Evolutionary conservation across 148 eudicot species (phyloP).

Genomic region (Vaccinium corymbosum): DNA sequence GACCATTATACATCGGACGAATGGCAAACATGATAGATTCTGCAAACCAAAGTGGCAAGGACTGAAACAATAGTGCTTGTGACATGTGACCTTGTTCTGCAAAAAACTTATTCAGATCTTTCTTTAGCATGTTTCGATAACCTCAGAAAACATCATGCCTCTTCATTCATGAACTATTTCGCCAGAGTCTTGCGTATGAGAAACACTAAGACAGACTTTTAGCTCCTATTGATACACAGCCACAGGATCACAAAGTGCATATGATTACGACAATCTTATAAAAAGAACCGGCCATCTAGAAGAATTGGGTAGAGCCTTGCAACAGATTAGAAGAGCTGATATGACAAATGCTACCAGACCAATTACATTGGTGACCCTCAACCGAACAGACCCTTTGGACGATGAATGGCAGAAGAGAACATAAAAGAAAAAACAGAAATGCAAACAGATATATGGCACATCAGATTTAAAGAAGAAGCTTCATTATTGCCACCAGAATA

Average conservation of each 20-base stretch:
- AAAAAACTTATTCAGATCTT: neutral
- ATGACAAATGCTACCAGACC: neutral
- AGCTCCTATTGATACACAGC: neutral
- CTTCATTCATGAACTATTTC: neutral
- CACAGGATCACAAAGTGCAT: constrained; percentile 4
- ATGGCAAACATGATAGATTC: neutral
- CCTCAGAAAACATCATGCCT: neutral
- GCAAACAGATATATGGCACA: neutral
- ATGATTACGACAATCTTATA: neutral
- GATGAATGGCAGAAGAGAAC: neutral
- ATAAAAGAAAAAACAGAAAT: neutral
- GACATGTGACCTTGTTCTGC: neutral
- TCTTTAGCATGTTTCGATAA: neutral
- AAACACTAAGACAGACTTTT: too few relatives aligned
- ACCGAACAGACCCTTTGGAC: neutral
- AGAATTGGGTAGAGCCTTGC: too few relatives aligned
- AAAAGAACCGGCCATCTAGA: neutral
- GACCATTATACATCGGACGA: neutral
- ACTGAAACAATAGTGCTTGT: neutral
- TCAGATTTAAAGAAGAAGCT: neutral
- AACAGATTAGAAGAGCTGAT: neutral
- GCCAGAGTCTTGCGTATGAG: neutral
- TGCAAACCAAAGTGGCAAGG: too few relatives aligned
- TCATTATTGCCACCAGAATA: neutral
- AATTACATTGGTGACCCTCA: neutral